Base-by-base conservation (phyloP, 257 asterid genomes). In the Verbascum thapsus region DNA sequence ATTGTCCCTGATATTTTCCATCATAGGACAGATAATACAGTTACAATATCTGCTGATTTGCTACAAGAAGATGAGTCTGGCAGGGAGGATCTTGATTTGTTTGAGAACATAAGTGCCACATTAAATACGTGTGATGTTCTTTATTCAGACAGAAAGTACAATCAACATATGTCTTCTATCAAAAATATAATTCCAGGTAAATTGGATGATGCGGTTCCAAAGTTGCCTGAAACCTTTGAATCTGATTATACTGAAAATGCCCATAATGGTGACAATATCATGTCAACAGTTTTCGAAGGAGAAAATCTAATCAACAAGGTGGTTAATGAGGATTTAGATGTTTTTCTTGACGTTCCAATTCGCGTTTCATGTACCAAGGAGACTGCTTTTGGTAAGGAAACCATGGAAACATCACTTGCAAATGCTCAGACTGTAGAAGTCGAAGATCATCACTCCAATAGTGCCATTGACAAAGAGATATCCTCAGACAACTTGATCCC, bases 1-100 rank as follows among this genome's bases (percentile, higher is more conserved):
- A 30, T n/a, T n/a, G n/a, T n/a, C n/a, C n/a, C n/a, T 48, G 61
- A 50, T 37, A 26, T 52, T 22, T 60, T 67, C 49, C 55, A 45
- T 63, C 39, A 19, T n/a, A 58, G 17, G 69, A 79, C 63, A 66
- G 71, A n/a, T n/a, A n/a, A n/a, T 61, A 63, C 74, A 35, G 47
- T 41, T 54, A 65, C 66, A 30, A 19, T 45, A 47, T 71, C 83
- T 48, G 34, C 62, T 41, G 51, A 67, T 75, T 51, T 63, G 63
- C 68, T 66, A 65, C 68, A 61, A 39, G 66, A 57, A 40, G 76
- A 64, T 64, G 75, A 58, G 37, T 68, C 39, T 51, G 68, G 69
- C 44, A 55, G 38, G 8, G 79, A 61, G 53, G 73, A 66, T 53
- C 39, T 9, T 53, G 61, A 53, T 53, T 73, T 35, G 38, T n/a